Percentiles rank a stretch among this genome's conserved stretches.
Evolutionary conservation across 805 yeast genomes (phyloP).

Genomic region (Saccharomycopsis lassenensis): DNA sequence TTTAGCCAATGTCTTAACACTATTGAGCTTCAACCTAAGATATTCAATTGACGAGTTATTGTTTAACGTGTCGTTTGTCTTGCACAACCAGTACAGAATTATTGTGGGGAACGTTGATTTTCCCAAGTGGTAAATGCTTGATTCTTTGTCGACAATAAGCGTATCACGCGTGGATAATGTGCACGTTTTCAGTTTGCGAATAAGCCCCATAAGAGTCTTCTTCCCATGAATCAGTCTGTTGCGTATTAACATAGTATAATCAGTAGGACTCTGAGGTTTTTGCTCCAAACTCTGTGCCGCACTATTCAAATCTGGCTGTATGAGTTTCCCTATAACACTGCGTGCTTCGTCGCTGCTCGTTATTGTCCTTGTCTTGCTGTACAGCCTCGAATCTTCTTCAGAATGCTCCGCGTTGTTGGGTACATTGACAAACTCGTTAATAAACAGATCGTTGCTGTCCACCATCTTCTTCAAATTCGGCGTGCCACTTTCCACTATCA

Average conservation of each 20-base stretch:
- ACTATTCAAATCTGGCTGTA: conserved; percentile 5
- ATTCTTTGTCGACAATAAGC: conserved; percentile 4
- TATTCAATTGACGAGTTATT: conserved; percentile 28
- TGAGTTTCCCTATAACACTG: conserved; percentile 7
- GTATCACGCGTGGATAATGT: conserved; percentile 1
- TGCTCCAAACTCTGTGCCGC: too few species aligned
- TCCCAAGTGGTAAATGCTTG: conserved; percentile 11
- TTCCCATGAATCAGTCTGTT: too few species aligned
- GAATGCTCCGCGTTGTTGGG: too few species aligned
- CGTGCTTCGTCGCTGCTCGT: conserved; percentile 8
- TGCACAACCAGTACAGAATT: conserved; percentile 6
- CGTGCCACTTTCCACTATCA: too few species aligned
- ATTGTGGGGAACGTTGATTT: conserved; percentile 4
- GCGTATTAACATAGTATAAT: too few species aligned
- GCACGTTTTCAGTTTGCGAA: conserved; percentile 13
- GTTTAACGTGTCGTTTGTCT: not conserved
- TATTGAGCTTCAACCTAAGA: conserved; percentile 34
- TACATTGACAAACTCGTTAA: conserved; percentile 10
- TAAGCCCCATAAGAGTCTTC: conserved; percentile 4
- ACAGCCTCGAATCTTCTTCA: too few species aligned
- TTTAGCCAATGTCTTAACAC: conserved; percentile 26
- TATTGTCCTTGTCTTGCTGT: conserved; percentile 5
- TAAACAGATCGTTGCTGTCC: conserved; percentile 3
- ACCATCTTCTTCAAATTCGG: too few species aligned
- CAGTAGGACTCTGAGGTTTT: too few species aligned